Percentiles rank a stretch among this genome's conserved stretches.
Evolutionary conservation across 768 basidiomycete genomes (phyloP).

Genomic region (Tricholomella constricta): DNA sequence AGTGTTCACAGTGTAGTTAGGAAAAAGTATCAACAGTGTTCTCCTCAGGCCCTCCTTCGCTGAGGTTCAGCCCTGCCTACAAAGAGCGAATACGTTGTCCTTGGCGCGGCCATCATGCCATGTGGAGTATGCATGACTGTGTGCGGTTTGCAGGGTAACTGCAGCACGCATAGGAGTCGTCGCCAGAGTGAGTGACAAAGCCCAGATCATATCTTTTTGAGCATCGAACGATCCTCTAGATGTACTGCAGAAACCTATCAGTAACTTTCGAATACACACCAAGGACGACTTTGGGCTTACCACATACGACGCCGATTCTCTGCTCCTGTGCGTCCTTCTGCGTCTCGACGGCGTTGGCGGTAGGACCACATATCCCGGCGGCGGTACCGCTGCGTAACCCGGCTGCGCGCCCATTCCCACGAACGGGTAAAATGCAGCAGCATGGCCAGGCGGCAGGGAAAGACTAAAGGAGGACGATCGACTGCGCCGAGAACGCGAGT

Average conservation of each 20-base stretch:
- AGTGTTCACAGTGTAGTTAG: no score
- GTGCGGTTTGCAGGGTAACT: no score
- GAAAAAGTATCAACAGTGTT: no score
- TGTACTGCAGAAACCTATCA: conserved; percentile 1
- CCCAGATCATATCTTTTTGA: no score
- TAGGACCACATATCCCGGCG: conserved; percentile 10
- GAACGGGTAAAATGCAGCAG: not conserved
- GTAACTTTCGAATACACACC: not conserved
- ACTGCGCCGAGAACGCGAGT: conserved; percentile 9
- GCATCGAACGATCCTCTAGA: not conserved
- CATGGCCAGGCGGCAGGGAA: not conserved
- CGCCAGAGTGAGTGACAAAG: no score
- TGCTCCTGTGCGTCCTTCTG: conserved; percentile 6
- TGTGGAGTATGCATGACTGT: no score
- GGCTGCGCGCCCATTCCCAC: conserved; percentile 3
- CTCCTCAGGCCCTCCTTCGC: no score
- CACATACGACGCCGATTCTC: conserved; percentile 8
- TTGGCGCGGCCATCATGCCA: no score
- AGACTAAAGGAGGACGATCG: conserved; percentile 10
- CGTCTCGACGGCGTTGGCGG: conserved; percentile 3
- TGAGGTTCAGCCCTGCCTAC: no score
- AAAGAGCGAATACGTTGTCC: no score
- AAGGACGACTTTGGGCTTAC: not conserved
- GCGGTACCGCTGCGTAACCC: conserved; percentile 5
- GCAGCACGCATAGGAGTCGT: no score